Evolutionary conservation across 768 basidiomycete species (phyloP), one percentile per base, ranked within the genome.

Genomic region (Podaxis sp.): DNA sequence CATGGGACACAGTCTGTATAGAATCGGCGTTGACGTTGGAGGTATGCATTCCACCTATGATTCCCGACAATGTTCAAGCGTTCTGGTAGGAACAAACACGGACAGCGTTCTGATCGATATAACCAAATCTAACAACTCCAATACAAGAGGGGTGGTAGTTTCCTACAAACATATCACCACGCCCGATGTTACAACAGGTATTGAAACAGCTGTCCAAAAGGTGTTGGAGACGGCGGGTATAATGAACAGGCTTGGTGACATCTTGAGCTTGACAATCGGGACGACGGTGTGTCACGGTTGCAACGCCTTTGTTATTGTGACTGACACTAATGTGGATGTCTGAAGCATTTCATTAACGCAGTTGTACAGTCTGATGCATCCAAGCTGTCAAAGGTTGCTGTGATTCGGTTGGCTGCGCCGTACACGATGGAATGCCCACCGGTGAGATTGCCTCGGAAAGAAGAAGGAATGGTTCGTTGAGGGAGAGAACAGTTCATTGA

Each of bases 371-470:
- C 80, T 26, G 82, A 88, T 69, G 72, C 80, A 4, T 64, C 78
- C 2, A 77, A 82, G n/a, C 72, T 89, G 13, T 78, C 80, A 51
- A 81, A 81, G 52, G 87, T 89, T 0, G 88, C 86, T 0, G 86
- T 89, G 40, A 78, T 89, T 53, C 82, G 88, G 60, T 77, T 89
- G 6, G 86, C 84, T 52, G 84, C 82, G 3, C 84, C 84, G 0
- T 87, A 84, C 70, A 84, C 84, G 2, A 75, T 71, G n/a, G 83
- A 84, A 38, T 79, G 79, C 17, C 87, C 86, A 11, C 82, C 87
- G 0, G 87, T 84, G 64, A 75, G 81, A 82, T 0, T 72, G 52
- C 19, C 72, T 73, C 30, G 79, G 1, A 68, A 55, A 26, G 74
- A 73, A 19, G 60, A 81, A 17, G 70, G 71, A 57, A 8, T 48